phyloP scores from a whole-genome alignment of 169 alveolate genomes.

The Plasmodium relictum region DNA sequence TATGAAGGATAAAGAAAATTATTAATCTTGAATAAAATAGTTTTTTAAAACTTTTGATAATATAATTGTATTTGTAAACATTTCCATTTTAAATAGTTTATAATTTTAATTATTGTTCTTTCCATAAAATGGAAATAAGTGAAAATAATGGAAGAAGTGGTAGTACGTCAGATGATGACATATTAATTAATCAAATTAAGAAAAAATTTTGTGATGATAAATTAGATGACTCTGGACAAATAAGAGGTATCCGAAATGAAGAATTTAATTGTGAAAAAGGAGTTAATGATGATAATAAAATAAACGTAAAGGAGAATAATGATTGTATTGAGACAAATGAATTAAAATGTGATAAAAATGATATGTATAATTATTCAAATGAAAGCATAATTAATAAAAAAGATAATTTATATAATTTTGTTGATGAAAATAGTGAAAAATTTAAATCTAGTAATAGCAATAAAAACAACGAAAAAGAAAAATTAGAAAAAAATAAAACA shows the following conservation, averaged over 20 bases:
- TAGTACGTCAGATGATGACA: constrained; percentile 58
- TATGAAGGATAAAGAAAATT: constrained; percentile 4
- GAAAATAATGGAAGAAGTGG: constrained; percentile 14
- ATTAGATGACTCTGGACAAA: constrained; percentile 10
- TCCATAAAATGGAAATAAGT: constrained; percentile 35
- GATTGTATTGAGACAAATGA: neutral
- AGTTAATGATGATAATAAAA: constrained; percentile 10
- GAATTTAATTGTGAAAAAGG: neutral
- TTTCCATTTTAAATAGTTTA: constrained; percentile 13
- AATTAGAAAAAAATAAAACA: constrained; percentile 20
- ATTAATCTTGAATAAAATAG: neutral
- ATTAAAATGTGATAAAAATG: neutral
- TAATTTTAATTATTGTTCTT: neutral
- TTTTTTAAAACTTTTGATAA: neutral
- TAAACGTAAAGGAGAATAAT: constrained; percentile 1
- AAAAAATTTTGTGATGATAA: constrained; percentile 19
- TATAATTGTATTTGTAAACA: neutral
- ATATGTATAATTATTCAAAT: neutral
- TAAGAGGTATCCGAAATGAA: constrained; percentile 9
- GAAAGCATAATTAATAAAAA: constrained; percentile 16
- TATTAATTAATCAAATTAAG: constrained; percentile 70
- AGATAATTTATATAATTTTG: neutral
- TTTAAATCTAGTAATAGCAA: no score
- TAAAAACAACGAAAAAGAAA: neutral
- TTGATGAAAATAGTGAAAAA: constrained; percentile 20